Conservation (phyloP, 495 filamentous ascomycete genomes). For the Penicillium subrubescens region DNA sequence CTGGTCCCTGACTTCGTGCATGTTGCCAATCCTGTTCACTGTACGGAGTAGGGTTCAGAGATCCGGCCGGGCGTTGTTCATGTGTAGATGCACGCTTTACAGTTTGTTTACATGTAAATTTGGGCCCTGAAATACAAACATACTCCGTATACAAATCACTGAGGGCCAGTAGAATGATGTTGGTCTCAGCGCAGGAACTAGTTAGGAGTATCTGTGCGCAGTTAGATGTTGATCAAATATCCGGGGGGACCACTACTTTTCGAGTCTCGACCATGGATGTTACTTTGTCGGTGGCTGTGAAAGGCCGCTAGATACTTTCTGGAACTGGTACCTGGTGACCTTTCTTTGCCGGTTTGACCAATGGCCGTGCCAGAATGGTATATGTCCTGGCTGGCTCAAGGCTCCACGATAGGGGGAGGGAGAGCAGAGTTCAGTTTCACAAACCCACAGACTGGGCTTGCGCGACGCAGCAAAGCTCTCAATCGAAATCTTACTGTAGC, state of each 20-base stretch:
- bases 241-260: neutral
- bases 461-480: neutral
- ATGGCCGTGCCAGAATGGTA: neutral
- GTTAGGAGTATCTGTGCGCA: conserved; percentile 7
- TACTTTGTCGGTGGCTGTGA: conserved; percentile 12
- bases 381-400: neutral
- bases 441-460: neutral
- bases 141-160: neutral
- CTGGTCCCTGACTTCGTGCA: conserved; percentile 20
- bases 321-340: neutral
- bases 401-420: conserved; percentile 26
- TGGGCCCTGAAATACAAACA: neutral
- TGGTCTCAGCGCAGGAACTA: neutral
- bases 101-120: neutral
- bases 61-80: neutral
- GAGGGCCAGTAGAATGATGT: neutral
- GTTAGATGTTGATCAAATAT: conserved; percentile 6
- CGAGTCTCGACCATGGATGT: conserved; percentile 15
- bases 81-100: neutral
- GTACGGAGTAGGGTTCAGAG: neutral
- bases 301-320: conserved; percentile 9
- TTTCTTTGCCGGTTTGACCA: neutral
- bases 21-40: neutral
- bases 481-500: neutral
- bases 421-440: neutral